Evolutionary conservation across 495 filamentous ascomycete species (phyloP), one percentile per base, ranked within the genome.

Genomic region (Hypoxylon trugodes): DNA sequence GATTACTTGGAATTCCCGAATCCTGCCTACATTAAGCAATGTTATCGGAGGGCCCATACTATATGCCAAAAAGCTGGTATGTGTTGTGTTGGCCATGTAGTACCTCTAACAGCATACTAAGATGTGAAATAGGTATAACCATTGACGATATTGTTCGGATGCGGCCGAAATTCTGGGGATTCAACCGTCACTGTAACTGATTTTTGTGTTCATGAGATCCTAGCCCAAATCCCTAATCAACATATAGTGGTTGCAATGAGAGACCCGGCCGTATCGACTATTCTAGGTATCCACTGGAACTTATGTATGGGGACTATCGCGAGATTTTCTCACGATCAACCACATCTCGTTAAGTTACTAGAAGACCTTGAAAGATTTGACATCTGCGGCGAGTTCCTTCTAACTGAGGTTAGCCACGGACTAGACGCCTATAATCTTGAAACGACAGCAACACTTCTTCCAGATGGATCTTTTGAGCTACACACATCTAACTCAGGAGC

Each of bases 331-430:
- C 28, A 15, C 0, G 36, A 53, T 13, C 53, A 72, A 24, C 72
- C 66, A 1, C 70, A 77, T 58, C 65, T 75, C 10, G 18, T 35
- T 6, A 32, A 42, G 21, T 40, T 77, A 7, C 59, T 77, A 18
- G 28, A 72, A 0, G 30, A 69, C 10, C 61, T 72, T 19, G 16
- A 72, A 8, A 68, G 52, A 2, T 77, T 74, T 57, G 65, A 75
- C 15, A 22, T 58, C 9, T 75, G 74, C 16, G 72, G 69, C 12
- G 69, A 72, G 35, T 79, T 69, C 26, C 59, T 77, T 61, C 55
- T 79, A 1, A 79, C 72, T 0, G 76, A 79, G 56, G 48, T 77
- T 5, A 69, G 73, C 7, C 76, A 76, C 58, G 75, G 76, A 0
- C 49, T 75, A 4, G 76, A 79, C 62, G 74, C 75, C 6, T 64